phyloP scores from a whole-genome alignment of 345 rosid species.

The Salix purpurea region DNA sequence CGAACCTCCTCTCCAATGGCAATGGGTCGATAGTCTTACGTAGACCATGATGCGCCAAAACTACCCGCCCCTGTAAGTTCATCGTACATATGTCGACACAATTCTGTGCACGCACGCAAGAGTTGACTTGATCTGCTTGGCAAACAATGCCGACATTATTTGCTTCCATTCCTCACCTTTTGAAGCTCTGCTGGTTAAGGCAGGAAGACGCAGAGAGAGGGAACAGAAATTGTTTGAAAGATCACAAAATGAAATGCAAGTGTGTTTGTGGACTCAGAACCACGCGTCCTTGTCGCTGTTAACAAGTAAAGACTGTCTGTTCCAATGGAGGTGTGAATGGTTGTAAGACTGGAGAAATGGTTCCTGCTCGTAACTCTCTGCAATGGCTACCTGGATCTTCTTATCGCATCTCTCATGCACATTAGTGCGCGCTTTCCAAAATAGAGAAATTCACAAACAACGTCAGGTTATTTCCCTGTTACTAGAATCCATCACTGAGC shows the following conservation, averaged over 20 bases:
- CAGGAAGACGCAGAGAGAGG: neutral
- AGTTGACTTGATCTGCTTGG: neutral
- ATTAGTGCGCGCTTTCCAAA: slow-evolving; percentile 10
- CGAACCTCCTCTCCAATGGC: neutral
- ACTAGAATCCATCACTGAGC: neutral
- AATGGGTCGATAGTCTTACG: neutral
- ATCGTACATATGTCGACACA: neutral
- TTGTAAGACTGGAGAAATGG: neutral
- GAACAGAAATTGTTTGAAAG: neutral
- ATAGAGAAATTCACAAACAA: neutral
- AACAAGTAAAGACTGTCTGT: too few species aligned
- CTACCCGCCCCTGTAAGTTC: slow-evolving; percentile 13
- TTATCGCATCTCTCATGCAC: slow-evolving; percentile 11
- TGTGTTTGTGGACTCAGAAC: neutral
- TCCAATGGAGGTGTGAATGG: neutral
- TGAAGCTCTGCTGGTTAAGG: neutral
- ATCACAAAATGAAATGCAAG: neutral
- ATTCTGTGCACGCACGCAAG: neutral
- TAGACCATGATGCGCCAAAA: slow-evolving; percentile 1
- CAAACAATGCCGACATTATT: neutral
- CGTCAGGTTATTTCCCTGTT: slow-evolving; percentile 16
- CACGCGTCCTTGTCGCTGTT: neutral
- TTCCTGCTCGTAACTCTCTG: neutral
- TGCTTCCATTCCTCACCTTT: neutral
- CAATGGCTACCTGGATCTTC: slow-evolving; percentile 5